A percentile compares a stretch with the other conserved stretches of the same genome.
These are phyloP conservation scores for Macaranga tanarius DNA, from an alignment of 441 rosid species.

Conservation along the genomic window DNA sequence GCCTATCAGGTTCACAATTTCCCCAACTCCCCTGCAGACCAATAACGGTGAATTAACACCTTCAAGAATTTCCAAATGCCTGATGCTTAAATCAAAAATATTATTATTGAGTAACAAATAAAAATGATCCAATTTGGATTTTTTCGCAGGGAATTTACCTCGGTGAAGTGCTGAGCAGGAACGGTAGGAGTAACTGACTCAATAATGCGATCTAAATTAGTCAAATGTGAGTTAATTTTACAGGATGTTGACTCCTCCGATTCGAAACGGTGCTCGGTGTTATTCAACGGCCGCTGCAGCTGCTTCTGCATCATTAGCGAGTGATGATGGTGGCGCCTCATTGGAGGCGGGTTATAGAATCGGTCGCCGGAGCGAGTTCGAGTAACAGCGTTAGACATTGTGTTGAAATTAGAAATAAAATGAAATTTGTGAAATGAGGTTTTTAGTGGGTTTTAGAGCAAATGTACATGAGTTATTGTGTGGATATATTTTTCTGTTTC, in stretches of 20 bases:
- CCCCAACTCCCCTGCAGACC: constrained; percentile 44
- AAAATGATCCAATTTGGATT: too few relatives aligned
- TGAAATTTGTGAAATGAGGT: neutral
- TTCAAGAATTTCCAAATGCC: too few relatives aligned
- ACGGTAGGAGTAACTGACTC: constrained; percentile 63
- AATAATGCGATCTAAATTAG: constrained; percentile 67
- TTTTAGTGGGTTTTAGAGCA: constrained; percentile 21
- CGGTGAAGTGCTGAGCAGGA: constrained; percentile 42
- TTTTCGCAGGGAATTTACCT: too few relatives aligned
- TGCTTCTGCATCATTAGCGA: constrained; percentile 28
- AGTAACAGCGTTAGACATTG: constrained; percentile 42
- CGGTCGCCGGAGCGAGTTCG: constrained; percentile 37
- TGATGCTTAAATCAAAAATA: too few relatives aligned
- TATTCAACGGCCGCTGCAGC: constrained; percentile 18
- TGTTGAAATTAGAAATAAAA: neutral
- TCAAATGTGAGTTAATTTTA: constrained; percentile 33
- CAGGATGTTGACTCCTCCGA: constrained; percentile 44
- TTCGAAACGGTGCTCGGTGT: too few relatives aligned
- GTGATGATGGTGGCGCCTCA: constrained; percentile 33
- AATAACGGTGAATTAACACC: constrained; percentile 2
- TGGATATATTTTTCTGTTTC: too few relatives aligned
- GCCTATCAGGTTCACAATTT: constrained; percentile 31
- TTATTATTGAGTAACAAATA: neutral
- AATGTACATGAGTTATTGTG: neutral
- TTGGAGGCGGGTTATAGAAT: constrained; percentile 42